Conservation (phyloP, 108 stramenopile species). For the Thalassiosira profunda region DNA sequence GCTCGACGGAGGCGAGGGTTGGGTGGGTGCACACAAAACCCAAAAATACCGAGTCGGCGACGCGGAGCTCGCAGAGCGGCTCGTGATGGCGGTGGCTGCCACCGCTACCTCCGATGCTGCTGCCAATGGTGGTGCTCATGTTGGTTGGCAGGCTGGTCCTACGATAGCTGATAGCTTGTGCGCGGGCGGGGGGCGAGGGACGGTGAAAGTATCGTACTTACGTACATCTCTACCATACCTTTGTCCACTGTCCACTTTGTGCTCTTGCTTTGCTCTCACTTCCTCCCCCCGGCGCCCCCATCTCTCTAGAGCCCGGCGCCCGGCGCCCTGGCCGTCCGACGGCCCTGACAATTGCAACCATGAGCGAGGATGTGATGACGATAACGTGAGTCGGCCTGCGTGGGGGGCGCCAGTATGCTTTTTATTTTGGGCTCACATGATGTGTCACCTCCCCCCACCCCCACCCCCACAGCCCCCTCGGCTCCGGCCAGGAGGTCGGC, state of each 20-base stretch:
- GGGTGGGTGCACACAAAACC: constrained; percentile 46
- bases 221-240: too few relatives aligned
- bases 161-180: too few relatives aligned
- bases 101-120: too few relatives aligned
- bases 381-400: constrained; percentile 21
- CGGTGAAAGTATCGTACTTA: too few relatives aligned
- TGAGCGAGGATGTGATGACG: constrained; percentile 19
- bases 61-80: constrained; percentile 34
- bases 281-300: not conserved
- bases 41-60: constrained; percentile 71
- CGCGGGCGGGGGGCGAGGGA: too few relatives aligned
- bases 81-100: too few relatives aligned
- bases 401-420: too few relatives aligned
- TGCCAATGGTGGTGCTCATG: too few relatives aligned
- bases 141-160: too few relatives aligned
- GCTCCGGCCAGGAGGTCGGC: constrained; percentile 97
- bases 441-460: not conserved
- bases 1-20: constrained; percentile 29
- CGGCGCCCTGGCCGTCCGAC: not conserved
- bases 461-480: constrained; percentile 79
- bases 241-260: too few relatives aligned
- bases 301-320: too few relatives aligned
- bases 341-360: constrained; percentile 17
- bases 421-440: not conserved
- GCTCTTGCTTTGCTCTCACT: too few relatives aligned